Conservation (phyloP, 176 grass and related monocot species). For the Poa pratensis region DNA sequence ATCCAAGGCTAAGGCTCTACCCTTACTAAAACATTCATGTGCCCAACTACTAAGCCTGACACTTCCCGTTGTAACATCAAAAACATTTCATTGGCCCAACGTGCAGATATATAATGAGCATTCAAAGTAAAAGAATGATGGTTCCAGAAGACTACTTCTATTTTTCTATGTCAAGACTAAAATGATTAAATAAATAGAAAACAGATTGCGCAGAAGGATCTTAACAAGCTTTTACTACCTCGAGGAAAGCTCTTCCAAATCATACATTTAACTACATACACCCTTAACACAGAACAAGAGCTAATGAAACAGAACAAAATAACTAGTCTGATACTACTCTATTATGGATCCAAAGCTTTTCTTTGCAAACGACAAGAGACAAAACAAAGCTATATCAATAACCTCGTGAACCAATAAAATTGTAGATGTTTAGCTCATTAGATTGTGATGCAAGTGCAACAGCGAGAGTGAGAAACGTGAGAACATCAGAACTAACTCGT, state of each 20-base stretch:
- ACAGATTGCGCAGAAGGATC: background rate
- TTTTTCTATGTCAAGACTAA: conserved; percentile 11
- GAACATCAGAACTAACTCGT: background rate
- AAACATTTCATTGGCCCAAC: background rate
- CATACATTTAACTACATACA: background rate
- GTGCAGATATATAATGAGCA: conserved; percentile 4
- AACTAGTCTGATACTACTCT: background rate
- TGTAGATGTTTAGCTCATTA: background rate
- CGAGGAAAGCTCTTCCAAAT: background rate
- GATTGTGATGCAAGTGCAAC: background rate
- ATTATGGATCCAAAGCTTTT: background rate
- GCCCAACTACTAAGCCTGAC: no score
- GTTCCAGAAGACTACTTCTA: background rate
- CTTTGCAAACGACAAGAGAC: background rate
- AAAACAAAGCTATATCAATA: conserved; percentile 22
- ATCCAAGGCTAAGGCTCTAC: background rate
- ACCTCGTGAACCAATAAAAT: background rate
- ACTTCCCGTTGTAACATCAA: no score
- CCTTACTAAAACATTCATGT: background rate
- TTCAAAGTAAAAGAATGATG: conserved; percentile 8
- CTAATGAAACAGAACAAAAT: conserved; percentile 7
- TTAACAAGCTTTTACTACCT: background rate
- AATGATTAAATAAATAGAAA: background rate
- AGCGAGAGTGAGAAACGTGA: background rate
- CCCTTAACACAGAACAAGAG: background rate